phyloP scores from a whole-genome alignment of 2,329 filamentous ascomycete species.

The Fusarium burgessii region DNA sequence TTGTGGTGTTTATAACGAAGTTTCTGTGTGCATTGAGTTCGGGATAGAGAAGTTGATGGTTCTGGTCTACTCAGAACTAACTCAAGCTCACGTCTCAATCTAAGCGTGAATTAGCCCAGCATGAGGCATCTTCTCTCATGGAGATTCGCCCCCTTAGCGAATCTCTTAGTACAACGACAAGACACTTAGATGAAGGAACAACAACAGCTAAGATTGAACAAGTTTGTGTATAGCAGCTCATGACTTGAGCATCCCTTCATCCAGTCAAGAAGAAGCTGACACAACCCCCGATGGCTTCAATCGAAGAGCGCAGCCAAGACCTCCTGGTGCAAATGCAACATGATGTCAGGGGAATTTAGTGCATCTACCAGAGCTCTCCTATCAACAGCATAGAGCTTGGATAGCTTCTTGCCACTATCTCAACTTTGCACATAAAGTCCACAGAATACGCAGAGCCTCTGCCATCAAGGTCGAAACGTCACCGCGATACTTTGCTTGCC shows the following conservation, averaged over 20 bases:
- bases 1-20: not conserved
- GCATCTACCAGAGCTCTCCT: not conserved
- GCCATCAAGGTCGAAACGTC: not conserved
- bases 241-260: not conserved
- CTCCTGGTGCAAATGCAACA: no score
- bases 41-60: not conserved
- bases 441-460: not conserved
- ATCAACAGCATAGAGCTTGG: not conserved
- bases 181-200: no score
- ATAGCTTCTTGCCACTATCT: not conserved
- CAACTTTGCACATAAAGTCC: not conserved
- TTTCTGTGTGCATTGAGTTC: not conserved
- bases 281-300: not conserved
- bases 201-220: not conserved
- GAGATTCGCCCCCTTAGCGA: not conserved
- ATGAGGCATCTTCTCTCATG: not conserved
- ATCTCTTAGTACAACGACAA: not conserved
- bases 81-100: not conserved
- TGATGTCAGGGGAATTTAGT: no score
- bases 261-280: no score
- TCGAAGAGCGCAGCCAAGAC: no score
- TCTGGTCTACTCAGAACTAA: not conserved
- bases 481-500: no score
- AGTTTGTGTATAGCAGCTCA: no score
- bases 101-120: not conserved